Evolutionary conservation across 371 early-diverging fungal genomes (phyloP).

Genomic region (Fennellomyces sp.): DNA sequence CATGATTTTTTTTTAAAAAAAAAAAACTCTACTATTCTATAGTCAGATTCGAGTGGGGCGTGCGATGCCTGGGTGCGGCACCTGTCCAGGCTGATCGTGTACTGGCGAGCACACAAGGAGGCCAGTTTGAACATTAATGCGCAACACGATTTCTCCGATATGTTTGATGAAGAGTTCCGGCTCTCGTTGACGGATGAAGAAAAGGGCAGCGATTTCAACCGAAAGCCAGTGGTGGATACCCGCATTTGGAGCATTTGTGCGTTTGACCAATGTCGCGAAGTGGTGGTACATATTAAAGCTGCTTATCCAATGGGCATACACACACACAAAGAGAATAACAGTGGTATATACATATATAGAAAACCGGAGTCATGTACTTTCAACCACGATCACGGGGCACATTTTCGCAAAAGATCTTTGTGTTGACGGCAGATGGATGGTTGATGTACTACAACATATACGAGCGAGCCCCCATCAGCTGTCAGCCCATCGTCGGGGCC

Average conservation of each 20-base stretch:
- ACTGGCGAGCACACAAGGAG: slow-evolving; percentile 56
- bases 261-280: slow-evolving; percentile 42
- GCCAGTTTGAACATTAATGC: slow-evolving; percentile 44
- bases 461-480: slow-evolving; percentile 32
- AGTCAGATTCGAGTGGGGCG: slow-evolving; percentile 47
- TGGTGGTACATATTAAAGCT: no score
- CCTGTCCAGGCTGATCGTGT: slow-evolving; percentile 43
- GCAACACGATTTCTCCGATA: slow-evolving; percentile 14
- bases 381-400: slow-evolving; percentile 49
- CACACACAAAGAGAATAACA: no score
- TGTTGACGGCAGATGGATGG: slow-evolving; percentile 52
- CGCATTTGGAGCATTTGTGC: slow-evolving; percentile 62
- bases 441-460: slow-evolving; percentile 51
- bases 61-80: slow-evolving; percentile 57
- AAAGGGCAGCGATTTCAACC: slow-evolving; percentile 19
- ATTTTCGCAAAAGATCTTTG: slow-evolving; percentile 53
- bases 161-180: slow-evolving; percentile 27
- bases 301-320: no score
- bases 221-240: slow-evolving; percentile 33
- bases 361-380: slow-evolving; percentile 59
- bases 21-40: slow-evolving; percentile 11
- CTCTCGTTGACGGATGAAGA: slow-evolving; percentile 19
- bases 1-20: no score
- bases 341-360: slow-evolving; percentile 31
- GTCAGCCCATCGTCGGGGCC: slow-evolving; percentile 27